These are phyloP conservation scores for Ochromonadaceae sp. DNA, from an alignment of 352 stramenopile species.

Conservation along the genomic window DNA sequence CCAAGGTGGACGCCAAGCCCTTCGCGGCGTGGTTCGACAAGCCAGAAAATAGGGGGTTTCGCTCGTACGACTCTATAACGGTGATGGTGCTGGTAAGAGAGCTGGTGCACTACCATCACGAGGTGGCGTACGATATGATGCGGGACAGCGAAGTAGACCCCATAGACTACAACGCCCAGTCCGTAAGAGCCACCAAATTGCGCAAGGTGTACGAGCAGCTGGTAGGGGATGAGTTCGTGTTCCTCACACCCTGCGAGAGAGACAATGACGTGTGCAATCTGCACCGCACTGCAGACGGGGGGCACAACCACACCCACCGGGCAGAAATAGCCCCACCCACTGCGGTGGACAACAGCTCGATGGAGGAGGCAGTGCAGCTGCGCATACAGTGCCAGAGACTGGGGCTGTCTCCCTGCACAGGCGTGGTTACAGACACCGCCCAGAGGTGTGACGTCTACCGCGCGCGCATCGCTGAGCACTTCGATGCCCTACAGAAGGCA, in stretches of 20 bases:
- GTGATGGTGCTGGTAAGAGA: conserved; percentile 4
- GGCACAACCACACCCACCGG: conserved; percentile 2
- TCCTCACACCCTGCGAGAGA: neutral
- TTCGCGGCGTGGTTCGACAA: conserved; percentile 10
- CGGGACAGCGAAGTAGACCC: neutral
- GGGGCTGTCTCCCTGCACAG: conserved; percentile 1
- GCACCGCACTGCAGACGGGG: neutral
- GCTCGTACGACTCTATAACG: conserved; percentile 2
- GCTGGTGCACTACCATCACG: neutral
- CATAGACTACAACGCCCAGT: neutral
- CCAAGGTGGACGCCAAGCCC: neutral
- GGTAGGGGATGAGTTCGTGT: neutral
- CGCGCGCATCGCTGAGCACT: conserved; percentile 7
- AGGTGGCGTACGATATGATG: conserved; percentile 16
- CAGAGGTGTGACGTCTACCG: conserved; percentile 15
- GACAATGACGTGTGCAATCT: conserved; percentile 7
- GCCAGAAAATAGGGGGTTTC: conserved; percentile 14
- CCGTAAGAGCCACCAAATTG: neutral
- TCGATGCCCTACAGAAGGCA: neutral
- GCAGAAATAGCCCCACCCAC: neutral
- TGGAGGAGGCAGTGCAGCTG: neutral
- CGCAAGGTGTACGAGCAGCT: neutral
- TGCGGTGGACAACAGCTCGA: neutral
- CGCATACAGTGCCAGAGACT: conserved; percentile 14
- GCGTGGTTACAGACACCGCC: neutral